Percentiles rank a stretch among this genome's conserved stretches.
Conservation (phyloP, 371 early-diverging fungal species). For the Smittium culicis region DNA sequence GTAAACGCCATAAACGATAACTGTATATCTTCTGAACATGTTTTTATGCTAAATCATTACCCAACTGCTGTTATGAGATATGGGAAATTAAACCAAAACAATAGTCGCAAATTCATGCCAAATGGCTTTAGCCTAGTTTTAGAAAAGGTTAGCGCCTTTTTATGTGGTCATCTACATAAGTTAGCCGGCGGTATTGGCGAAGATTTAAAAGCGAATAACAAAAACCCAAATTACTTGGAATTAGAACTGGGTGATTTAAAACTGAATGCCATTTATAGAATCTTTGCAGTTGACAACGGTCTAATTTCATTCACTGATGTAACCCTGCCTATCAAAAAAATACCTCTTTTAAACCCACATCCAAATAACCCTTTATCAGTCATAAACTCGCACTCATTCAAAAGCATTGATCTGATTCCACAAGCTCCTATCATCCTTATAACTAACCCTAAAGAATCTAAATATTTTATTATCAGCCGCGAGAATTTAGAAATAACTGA, state of each 20-base stretch:
- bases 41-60: conserved; percentile 53
- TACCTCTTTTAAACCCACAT: conserved; percentile 36
- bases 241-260: conserved; percentile 82
- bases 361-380: conserved; percentile 6
- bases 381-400: too few relatives aligned
- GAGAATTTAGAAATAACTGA: conserved; percentile 53
- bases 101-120: conserved; percentile 26
- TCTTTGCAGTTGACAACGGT: conserved; percentile 77
- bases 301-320: conserved; percentile 66
- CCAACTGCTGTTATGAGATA: conserved; percentile 65
- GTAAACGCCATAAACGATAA: conserved; percentile 29
- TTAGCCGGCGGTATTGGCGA: conserved; percentile 51
- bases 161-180: conserved; percentile 80
- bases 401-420: conserved; percentile 22
- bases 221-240: conserved; percentile 41
- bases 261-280: conserved; percentile 59
- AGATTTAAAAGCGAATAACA: conserved; percentile 46
- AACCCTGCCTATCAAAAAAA: conserved; percentile 37
- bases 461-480: conserved; percentile 49
- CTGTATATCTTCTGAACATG: conserved; percentile 33
- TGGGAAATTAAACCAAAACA: too few relatives aligned
- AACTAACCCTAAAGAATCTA: conserved; percentile 78
- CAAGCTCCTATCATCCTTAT: conserved; percentile 64
- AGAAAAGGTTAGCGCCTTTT: conserved; percentile 47
- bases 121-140: conserved; percentile 40